Percentiles rank a stretch among this genome's conserved stretches.
phyloP scores from a whole-genome alignment of 208 protist species.

The Acanthamoeba castellanii region DNA sequence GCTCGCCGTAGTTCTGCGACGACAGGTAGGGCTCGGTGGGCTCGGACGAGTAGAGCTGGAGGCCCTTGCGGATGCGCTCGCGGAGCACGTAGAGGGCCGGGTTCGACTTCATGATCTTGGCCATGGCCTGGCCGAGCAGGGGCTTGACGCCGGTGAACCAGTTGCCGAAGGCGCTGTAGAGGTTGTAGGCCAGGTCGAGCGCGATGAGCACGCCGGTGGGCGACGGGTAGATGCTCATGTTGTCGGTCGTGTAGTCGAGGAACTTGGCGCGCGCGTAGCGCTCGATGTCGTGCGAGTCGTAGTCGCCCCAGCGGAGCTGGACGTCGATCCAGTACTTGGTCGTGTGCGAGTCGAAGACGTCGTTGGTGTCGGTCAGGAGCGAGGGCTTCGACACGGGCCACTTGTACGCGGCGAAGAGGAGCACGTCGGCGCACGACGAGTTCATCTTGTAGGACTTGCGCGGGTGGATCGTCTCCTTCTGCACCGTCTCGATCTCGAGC shows the following conservation, averaged over 20 bases:
- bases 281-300: slow-evolving; percentile 99
- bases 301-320: slow-evolving; percentile 97
- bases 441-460: slow-evolving; percentile 99
- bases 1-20: slow-evolving; percentile 98
- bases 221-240: slow-evolving; percentile 99
- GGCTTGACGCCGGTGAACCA: slow-evolving; percentile 99
- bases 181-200: slow-evolving; percentile 99
- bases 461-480: slow-evolving; percentile 99
- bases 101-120: slow-evolving; percentile 99
- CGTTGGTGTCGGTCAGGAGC: slow-evolving; percentile 94
- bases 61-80: slow-evolving; percentile 99
- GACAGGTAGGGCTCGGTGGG: slow-evolving; percentile 99
- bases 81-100: slow-evolving; percentile 99
- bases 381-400: slow-evolving; percentile 98
- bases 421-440: slow-evolving; percentile 96
- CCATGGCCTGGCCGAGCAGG: slow-evolving; percentile 97
- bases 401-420: slow-evolving; percentile 94
- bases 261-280: slow-evolving; percentile 99
- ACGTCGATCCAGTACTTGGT: slow-evolving; percentile 99
- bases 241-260: slow-evolving; percentile 99
- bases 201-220: slow-evolving; percentile 98
- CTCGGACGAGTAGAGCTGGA: slow-evolving; percentile 99
- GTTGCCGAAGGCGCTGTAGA: slow-evolving; percentile 98
- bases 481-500: slow-evolving; percentile 98
- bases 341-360: slow-evolving; percentile 92